Percentiles rank a stretch among this genome's conserved stretches.
These are phyloP conservation scores for Pythium biforme DNA, from an alignment of 352 stramenopile genomes.

Conservation along the genomic window DNA sequence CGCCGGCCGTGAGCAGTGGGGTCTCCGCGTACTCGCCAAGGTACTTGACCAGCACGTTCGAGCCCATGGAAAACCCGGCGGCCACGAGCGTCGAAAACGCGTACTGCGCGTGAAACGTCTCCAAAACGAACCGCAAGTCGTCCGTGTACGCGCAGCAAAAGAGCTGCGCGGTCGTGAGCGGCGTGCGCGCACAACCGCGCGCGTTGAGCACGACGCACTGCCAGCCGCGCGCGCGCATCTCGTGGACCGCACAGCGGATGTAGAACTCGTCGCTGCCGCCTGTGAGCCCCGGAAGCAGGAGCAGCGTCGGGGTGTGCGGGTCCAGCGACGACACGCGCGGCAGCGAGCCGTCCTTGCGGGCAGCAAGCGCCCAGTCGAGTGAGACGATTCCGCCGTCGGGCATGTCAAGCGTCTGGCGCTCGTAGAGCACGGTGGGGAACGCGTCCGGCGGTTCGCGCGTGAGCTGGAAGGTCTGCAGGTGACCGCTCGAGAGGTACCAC, in stretches of 20 bases:
- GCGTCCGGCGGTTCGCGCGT: conserved; percentile 34
- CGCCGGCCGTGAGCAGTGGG: conserved; percentile 38
- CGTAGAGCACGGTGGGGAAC: conserved; percentile 40
- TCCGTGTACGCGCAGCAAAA: conserved; percentile 73
- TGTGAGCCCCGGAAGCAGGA: conserved; percentile 59
- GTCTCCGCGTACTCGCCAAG: conserved; percentile 49
- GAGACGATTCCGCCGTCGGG: conserved; percentile 66
- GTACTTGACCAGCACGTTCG: conserved; percentile 79
- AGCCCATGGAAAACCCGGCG: conserved; percentile 69
- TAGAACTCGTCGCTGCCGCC: conserved; percentile 68
- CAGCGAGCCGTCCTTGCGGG: conserved; percentile 10
- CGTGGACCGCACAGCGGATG: conserved; percentile 48
- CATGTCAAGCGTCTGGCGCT: conserved; percentile 59
- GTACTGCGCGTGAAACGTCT: conserved; percentile 39
- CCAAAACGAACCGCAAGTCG: conserved; percentile 53
- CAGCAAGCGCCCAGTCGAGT: conserved; percentile 61
- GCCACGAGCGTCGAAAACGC: conserved; percentile 46
- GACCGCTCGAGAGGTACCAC: conserved; percentile 62
- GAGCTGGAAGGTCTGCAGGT: conserved; percentile 60
- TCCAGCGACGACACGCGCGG: conserved; percentile 34
- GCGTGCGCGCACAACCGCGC: conserved; percentile 62
- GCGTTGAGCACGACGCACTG: conserved; percentile 77
- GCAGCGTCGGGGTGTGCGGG: conserved; percentile 33
- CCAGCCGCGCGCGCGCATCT: conserved; percentile 44
- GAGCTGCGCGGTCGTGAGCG: conserved; percentile 48